Percentiles rank a stretch among this genome's conserved stretches.
Conservation (phyloP, 2,329 filamentous ascomycete genomes). For the Cladosporium sp. region DNA sequence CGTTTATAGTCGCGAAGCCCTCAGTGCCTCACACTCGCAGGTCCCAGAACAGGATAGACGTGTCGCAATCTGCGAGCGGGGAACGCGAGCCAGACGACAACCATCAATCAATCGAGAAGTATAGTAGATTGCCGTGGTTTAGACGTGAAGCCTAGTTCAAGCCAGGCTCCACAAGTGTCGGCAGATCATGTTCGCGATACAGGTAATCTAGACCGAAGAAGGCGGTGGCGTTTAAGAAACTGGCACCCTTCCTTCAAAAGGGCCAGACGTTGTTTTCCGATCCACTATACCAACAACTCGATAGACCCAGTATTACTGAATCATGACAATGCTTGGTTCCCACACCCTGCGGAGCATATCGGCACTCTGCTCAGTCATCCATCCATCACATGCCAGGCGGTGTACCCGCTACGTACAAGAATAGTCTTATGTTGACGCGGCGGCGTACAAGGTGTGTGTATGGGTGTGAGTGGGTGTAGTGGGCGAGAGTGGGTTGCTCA, state of each 20-base stretch:
- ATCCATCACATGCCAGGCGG: constrained; percentile 16
- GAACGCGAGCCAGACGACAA: constrained; percentile 1
- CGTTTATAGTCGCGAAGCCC: constrained; percentile 8
- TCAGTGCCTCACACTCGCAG: constrained; percentile 1
- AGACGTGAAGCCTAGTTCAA: neutral
- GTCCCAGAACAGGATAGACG: neutral
- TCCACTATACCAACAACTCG: neutral
- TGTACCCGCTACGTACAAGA: constrained; percentile 3
- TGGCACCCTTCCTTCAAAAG: neutral
- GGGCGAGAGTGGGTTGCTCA: neutral
- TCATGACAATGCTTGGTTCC: neutral
- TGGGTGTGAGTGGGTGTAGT: neutral
- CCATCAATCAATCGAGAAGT: neutral
- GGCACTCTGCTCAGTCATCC: constrained; percentile 8
- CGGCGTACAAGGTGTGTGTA: neutral
- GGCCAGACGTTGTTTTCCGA: neutral
- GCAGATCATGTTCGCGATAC: neutral
- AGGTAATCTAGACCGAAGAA: neutral
- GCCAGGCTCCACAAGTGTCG: neutral
- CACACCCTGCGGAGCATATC: neutral
- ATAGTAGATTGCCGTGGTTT: constrained; percentile 6
- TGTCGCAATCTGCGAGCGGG: constrained; percentile 10
- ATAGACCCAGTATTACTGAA: neutral
- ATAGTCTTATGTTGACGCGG: constrained; percentile 9
- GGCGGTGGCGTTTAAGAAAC: constrained; percentile 1